phyloP scores from a whole-genome alignment of 2,329 filamentous ascomycete species.

The Lasiodiplodia hormozganensis region DNA sequence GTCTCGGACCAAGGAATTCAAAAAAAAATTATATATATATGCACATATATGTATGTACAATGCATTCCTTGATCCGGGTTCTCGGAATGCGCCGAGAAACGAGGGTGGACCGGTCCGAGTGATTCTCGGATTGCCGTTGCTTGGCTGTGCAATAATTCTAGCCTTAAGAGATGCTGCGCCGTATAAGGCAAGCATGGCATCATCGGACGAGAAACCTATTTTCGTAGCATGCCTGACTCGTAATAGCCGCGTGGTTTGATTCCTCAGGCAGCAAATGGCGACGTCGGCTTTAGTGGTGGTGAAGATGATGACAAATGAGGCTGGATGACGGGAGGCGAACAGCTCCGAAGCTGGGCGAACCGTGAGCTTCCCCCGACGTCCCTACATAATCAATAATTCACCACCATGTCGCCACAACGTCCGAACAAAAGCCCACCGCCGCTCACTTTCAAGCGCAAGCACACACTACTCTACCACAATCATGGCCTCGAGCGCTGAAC shows the following conservation, averaged over 20 bases:
- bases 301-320: conserved; percentile 26
- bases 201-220: background rate
- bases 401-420: conserved; percentile 17
- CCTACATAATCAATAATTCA: conserved; percentile 2
- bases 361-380: conserved; percentile 6
- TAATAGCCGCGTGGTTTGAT: background rate
- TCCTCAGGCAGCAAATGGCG: conserved; percentile 1
- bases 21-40: background rate
- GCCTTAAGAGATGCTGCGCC: background rate
- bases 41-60: no score
- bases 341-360: conserved; percentile 26
- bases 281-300: background rate
- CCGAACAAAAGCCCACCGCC: background rate
- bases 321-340: conserved; percentile 9
- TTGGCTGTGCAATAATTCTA: background rate
- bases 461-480: background rate
- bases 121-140: background rate
- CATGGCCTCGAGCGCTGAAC: conserved; percentile 25
- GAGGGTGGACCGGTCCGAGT: conserved; percentile 4
- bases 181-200: background rate
- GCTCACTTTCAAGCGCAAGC: background rate
- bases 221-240: background rate
- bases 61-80: background rate
- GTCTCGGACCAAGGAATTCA: background rate
- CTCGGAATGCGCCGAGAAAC: conserved; percentile 1